phyloP scores from a whole-genome alignment of 192 early-diverging fungal genomes.

The Pilaira anomala region DNA sequence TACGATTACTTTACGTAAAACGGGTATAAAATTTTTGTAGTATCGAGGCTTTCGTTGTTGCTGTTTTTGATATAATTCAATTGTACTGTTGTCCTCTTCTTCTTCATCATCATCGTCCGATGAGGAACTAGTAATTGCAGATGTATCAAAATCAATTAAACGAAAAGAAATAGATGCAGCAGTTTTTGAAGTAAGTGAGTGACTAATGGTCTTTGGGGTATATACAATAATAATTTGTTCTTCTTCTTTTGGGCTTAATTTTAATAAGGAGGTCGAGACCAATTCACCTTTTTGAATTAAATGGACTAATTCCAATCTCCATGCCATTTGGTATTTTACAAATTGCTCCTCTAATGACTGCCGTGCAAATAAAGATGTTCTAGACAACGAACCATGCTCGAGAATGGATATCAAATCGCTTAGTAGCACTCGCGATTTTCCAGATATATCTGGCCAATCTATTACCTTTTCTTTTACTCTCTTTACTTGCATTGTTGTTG shows the following conservation, averaged over 20 bases:
- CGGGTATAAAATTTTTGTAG: constrained; percentile 60
- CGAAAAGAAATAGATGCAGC: constrained; percentile 81
- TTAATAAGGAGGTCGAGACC: constrained; percentile 51
- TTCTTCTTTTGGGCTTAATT: constrained; percentile 60
- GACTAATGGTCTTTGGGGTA: constrained; percentile 56
- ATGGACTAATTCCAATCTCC: constrained; percentile 68
- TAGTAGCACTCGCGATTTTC: constrained; percentile 39
- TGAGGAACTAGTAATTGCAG: constrained; percentile 67
- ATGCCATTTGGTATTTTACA: constrained; percentile 58
- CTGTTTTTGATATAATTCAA: constrained; percentile 54
- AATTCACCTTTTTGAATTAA: constrained; percentile 70
- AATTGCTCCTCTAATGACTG: constrained; percentile 65
- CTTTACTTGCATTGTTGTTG: neutral
- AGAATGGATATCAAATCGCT: constrained; percentile 56
- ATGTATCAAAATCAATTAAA: constrained; percentile 77
- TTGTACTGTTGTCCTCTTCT: too few species aligned
- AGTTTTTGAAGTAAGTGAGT: constrained; percentile 79
- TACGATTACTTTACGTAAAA: constrained; percentile 81
- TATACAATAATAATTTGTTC: constrained; percentile 72
- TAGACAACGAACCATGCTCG: constrained; percentile 56
- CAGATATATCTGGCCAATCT: constrained; percentile 35
- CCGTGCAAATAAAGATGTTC: constrained; percentile 65
- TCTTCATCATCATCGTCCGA: constrained; percentile 79
- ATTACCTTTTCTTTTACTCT: constrained; percentile 21
- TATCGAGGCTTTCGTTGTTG: constrained; percentile 39